phyloP scores from a whole-genome alignment of 2,329 filamentous ascomycete genomes.

The Fusarium pseudocircinatum region DNA sequence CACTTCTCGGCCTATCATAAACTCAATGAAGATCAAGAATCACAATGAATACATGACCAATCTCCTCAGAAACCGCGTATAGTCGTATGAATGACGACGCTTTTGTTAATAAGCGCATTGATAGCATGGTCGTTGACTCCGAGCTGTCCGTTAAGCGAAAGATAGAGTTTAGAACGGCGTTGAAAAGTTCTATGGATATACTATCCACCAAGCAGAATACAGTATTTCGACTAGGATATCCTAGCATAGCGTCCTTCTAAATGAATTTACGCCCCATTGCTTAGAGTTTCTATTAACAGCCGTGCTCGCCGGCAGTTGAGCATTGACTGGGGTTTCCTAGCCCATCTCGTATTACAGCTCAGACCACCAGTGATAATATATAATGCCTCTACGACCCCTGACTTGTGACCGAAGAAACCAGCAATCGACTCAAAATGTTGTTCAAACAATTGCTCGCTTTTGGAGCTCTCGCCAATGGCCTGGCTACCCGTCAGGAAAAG shows the following conservation, averaged over 20 bases:
- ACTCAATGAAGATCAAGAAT: neutral
- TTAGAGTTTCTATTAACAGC: neutral
- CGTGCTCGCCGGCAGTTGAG: neutral
- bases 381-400: neutral
- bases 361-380: neutral
- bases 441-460: constrained; percentile 11
- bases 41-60: neutral
- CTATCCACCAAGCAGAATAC: constrained; percentile 5
- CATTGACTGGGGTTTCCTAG: neutral
- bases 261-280: neutral
- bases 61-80: neutral
- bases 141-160: constrained; percentile 10
- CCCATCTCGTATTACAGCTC: constrained; percentile 12
- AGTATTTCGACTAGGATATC: neutral
- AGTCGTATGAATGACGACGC: neutral
- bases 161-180: constrained; percentile 16
- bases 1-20: neutral
- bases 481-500: constrained; percentile 39
- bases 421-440: constrained; percentile 1
- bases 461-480: constrained; percentile 19
- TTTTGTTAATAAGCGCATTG: neutral
- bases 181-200: neutral
- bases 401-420: fast-evolving
- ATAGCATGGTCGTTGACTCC: neutral
- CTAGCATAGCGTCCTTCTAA: neutral